phyloP scores from a whole-genome alignment of 306 rosid species.

The Adenanthera pavonina region DNA sequence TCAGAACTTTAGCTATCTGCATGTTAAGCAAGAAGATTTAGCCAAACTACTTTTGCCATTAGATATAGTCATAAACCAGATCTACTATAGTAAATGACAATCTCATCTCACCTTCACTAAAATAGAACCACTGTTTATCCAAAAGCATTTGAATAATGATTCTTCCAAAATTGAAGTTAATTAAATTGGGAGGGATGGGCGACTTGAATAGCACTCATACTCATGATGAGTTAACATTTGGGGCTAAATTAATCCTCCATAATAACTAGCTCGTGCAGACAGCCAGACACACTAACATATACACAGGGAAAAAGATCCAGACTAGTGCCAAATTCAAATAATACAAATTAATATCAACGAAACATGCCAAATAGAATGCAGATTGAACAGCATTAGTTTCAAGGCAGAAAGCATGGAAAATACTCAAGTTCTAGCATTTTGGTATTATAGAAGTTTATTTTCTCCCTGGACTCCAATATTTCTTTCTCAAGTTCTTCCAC shows the following conservation, averaged over 20 bases:
- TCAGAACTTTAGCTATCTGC: conserved; percentile 77
- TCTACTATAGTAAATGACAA: not conserved
- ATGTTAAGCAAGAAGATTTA: conserved; percentile 30
- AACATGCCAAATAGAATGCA: conserved; percentile 18
- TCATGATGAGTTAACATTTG: not conserved
- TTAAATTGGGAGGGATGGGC: not conserved
- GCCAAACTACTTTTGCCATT: conserved; percentile 27
- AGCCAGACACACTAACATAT: not conserved
- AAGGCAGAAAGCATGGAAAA: conserved; percentile 40
- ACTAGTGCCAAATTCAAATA: not conserved
- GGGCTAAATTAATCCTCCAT: not conserved
- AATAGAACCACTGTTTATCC: conserved; percentile 34
- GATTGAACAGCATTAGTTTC: conserved; percentile 31
- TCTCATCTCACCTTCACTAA: conserved; percentile 58
- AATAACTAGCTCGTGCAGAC: conserved; percentile 28
- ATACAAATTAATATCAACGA: not conserved
- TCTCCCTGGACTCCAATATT: conserved; percentile 76
- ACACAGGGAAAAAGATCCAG: not conserved
- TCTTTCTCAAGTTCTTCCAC: conserved; percentile 94
- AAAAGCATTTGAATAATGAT: conserved; percentile 18
- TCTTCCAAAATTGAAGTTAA: not conserved
- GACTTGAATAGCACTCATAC: conserved; percentile 1
- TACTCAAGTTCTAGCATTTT: conserved; percentile 98
- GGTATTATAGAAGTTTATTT: conserved; percentile 73
- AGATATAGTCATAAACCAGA: conserved; percentile 20